Conservation (phyloP, 305 asterid species). For the Solanum aculeatissimum region DNA sequence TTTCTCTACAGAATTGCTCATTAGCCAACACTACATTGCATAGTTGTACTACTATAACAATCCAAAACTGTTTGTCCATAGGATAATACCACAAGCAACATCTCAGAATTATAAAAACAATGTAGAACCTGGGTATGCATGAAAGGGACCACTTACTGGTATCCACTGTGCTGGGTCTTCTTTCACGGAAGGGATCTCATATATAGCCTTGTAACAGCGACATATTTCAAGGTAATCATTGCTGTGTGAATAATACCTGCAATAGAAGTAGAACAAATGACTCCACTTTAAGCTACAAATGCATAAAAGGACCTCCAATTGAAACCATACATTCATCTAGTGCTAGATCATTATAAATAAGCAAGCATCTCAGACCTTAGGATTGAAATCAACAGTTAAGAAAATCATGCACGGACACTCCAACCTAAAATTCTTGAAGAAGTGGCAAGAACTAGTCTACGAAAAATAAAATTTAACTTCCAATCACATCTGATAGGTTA, state of each 20-base stretch:
- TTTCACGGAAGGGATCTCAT: constrained; percentile 84
- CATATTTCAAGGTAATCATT: constrained; percentile 95
- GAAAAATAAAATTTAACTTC: neutral
- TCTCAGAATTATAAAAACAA: neutral
- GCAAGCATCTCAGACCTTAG: neutral
- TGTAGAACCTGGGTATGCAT: neutral
- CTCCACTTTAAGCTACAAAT: neutral
- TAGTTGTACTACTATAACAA: neutral
- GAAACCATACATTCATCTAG: neutral
- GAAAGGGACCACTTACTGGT: constrained; percentile 37
- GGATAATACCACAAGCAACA: neutral
- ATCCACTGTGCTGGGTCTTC: constrained; percentile 78
- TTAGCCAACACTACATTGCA: neutral
- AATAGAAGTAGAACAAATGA: constrained; percentile 1
- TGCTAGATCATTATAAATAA: neutral
- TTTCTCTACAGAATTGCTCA: neutral
- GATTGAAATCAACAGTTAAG: neutral
- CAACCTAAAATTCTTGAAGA: neutral
- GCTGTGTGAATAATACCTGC: constrained; percentile 73
- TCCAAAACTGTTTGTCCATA: neutral
- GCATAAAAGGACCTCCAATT: neutral
- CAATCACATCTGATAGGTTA: neutral
- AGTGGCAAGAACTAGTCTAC: neutral
- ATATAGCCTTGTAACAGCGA: constrained; percentile 89
- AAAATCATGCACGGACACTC: neutral